phyloP scores from a whole-genome alignment of 2,329 filamentous ascomycete genomes.

The Volutella citrinella region DNA sequence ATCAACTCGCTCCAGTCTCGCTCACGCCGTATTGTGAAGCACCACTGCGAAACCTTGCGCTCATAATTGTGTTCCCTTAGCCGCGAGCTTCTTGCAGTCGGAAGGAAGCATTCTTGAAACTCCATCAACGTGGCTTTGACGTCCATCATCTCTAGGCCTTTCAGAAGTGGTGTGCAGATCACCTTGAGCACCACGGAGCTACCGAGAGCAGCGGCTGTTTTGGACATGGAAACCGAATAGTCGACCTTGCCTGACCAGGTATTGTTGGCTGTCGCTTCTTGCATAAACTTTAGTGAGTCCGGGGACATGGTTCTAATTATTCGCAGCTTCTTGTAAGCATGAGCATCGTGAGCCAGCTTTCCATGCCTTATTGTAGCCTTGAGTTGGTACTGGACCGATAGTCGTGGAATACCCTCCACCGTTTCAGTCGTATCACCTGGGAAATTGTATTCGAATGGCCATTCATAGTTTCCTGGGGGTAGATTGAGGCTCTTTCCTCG shows the following conservation, averaged over 20 bases:
- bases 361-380: conserved; percentile 84
- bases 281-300: conserved; percentile 70
- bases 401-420: conserved; percentile 82
- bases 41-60: conserved; percentile 59
- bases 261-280: conserved; percentile 92
- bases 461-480: conserved; percentile 75
- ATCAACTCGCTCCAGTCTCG: conserved; percentile 67
- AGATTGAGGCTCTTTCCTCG: conserved; percentile 54
- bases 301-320: conserved; percentile 74
- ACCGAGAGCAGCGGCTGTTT: conserved; percentile 90
- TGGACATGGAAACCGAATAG: conserved; percentile 87
- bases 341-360: conserved; percentile 81
- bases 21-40: conserved; percentile 50
- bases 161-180: conserved; percentile 80
- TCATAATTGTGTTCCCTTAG: conserved; percentile 59
- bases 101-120: conserved; percentile 62
- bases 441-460: conserved; percentile 71
- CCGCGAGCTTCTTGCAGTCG: conserved; percentile 41
- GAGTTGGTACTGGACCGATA: conserved; percentile 82
- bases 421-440: conserved; percentile 75
- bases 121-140: conserved; percentile 79
- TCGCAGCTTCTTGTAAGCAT: conserved; percentile 70
- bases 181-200: conserved; percentile 81
- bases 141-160: conserved; percentile 77
- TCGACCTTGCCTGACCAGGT: conserved; percentile 97